Conservation (phyloP, 805 yeast genomes). For the Candida corydali region DNA sequence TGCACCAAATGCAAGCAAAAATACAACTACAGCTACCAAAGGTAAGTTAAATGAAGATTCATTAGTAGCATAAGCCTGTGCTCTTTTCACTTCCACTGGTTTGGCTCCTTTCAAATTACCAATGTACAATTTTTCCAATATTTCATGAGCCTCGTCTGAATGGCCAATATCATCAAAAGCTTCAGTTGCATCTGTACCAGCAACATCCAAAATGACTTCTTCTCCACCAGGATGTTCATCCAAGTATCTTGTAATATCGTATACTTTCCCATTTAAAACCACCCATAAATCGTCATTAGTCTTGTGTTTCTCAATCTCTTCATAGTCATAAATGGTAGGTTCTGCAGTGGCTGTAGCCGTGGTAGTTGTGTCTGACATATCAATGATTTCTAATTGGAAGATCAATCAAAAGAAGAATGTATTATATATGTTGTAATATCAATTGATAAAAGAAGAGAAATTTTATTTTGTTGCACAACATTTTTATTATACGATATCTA, state of each 20-base stretch:
- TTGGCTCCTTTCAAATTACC: constrained; percentile 73
- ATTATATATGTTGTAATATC: not conserved
- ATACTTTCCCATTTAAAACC: constrained; percentile 41
- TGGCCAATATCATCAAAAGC: constrained; percentile 82
- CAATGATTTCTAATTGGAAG: not conserved
- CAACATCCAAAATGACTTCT: constrained; percentile 41
- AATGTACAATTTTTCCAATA: constrained; percentile 60
- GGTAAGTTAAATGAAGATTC: constrained; percentile 19
- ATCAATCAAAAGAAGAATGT: not conserved
- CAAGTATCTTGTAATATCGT: constrained; percentile 38
- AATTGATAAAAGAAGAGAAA: not conserved
- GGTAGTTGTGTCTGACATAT: constrained; percentile 5
- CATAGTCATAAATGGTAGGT: constrained; percentile 17
- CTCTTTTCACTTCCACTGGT: constrained; percentile 12
- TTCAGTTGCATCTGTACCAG: constrained; percentile 43
- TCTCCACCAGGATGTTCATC: constrained; percentile 49
- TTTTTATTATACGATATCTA: no score
- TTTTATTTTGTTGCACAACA: not conserved
- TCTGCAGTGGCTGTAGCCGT: constrained; percentile 1
- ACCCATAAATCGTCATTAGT: constrained; percentile 40
- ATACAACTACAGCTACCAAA: constrained; percentile 31
- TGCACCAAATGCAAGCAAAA: constrained; percentile 39
- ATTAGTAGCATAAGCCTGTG: constrained; percentile 15
- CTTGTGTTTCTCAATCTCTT: constrained; percentile 42
- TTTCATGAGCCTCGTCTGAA: constrained; percentile 89